Evolutionary conservation across 1,139 yeast species (phyloP).

Genomic region (Diutina pseudorugosa): DNA sequence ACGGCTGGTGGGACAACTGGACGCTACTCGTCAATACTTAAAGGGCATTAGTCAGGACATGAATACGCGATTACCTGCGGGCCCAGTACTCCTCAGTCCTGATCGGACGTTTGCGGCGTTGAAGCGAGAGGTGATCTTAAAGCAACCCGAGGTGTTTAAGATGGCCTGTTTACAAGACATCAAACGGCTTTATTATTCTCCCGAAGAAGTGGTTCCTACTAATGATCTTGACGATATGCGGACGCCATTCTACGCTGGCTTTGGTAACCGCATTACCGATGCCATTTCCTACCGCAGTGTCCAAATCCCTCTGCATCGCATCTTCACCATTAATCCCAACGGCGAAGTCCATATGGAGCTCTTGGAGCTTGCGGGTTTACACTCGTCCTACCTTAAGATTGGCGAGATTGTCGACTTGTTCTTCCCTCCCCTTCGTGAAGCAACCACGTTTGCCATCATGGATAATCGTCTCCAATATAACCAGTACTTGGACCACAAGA

Average conservation of each 20-base stretch:
- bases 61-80: conserved; percentile 63
- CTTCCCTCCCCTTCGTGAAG: conserved; percentile 71
- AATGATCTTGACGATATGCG: conserved; percentile 18
- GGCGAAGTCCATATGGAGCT: conserved; percentile 98
- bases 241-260: conserved; percentile 94
- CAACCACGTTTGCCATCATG: conserved; percentile 22
- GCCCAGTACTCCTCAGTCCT: conserved; percentile 93
- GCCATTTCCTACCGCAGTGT: conserved; percentile 92
- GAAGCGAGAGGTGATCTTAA: conserved; percentile 78
- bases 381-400: conserved; percentile 76
- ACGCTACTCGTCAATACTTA: conserved; percentile 77
- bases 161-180: conserved; percentile 95
- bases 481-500: conserved; percentile 18
- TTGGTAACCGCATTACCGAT: conserved; percentile 94
- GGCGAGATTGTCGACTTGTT: conserved; percentile 95
- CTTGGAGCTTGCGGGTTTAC: conserved; percentile 86
- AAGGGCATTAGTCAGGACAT: conserved; percentile 58
- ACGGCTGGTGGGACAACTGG: conserved; percentile 93
- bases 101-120: conserved; percentile 96
- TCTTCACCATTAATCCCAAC: conserved; percentile 90
- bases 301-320: conserved; percentile 86
- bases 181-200: conserved; percentile 43
- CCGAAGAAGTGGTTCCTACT: conserved; percentile 6
- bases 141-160: conserved; percentile 94
- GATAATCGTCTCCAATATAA: conserved; percentile 28